Conservation (phyloP, 179 eudicot genomes). For the Beta lomatogona region DNA sequence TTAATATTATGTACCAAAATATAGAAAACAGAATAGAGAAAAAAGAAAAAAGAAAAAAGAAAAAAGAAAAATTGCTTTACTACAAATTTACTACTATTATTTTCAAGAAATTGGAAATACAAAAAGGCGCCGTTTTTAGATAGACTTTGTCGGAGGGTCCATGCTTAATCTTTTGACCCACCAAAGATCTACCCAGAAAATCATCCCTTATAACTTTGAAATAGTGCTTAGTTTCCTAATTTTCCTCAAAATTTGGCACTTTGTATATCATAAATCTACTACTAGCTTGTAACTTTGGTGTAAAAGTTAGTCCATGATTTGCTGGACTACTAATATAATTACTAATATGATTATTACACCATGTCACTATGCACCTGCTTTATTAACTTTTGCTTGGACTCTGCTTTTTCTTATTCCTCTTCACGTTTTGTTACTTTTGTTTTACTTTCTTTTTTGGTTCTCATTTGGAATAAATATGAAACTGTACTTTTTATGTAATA, state of each 20-base stretch:
- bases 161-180: conserved; percentile 31
- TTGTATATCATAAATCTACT: conserved; percentile 15
- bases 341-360: background rate
- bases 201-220: conserved; percentile 2
- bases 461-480: background rate
- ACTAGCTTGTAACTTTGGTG: background rate
- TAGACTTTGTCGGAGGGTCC: conserved; percentile 28
- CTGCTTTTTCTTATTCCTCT: conserved; percentile 28
- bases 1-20: background rate
- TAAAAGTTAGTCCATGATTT: conserved; percentile 2
- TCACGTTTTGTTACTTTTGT: conserved; percentile 19
- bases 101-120: background rate
- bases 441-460: background rate
- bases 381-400: background rate
- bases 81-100: background rate
- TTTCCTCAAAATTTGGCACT: conserved; percentile 31
- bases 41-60: background rate
- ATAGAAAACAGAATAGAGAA: too few relatives aligned
- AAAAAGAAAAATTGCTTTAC: background rate
- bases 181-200: conserved; percentile 14
- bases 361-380: conserved; percentile 12
- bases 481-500: background rate
- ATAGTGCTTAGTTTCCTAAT: conserved; percentile 29
- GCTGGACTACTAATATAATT: background rate
- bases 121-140: conserved; percentile 40